These are phyloP conservation scores for Pleomassaria siparia DNA, from an alignment of 2,329 filamentous ascomycete species.

Conservation along the genomic window DNA sequence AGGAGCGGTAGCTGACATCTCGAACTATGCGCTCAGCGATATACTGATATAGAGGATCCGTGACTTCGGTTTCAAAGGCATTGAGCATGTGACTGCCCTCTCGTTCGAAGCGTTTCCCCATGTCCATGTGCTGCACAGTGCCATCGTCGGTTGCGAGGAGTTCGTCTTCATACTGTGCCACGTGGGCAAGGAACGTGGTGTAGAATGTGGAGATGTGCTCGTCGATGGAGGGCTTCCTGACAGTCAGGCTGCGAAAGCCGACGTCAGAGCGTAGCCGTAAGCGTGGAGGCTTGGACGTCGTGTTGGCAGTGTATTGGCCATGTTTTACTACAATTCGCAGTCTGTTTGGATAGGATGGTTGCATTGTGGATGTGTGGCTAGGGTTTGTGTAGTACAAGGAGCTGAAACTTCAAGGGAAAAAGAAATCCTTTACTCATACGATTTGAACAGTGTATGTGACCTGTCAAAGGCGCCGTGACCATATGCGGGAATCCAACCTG, in stretches of 20 bases:
- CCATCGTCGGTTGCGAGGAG: neutral
- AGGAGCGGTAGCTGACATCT: neutral
- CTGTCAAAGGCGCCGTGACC: too few species aligned
- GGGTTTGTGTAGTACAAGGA: too few species aligned
- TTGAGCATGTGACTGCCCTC: neutral
- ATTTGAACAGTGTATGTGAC: too few species aligned
- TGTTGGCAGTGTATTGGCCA: too few species aligned
- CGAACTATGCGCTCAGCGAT: neutral
- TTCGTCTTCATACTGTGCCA: neutral
- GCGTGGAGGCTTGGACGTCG: neutral
- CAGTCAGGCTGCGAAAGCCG: too few species aligned
- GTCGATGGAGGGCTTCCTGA: neutral
- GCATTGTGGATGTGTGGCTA: too few species aligned
- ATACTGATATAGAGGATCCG: neutral
- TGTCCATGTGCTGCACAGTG: neutral
- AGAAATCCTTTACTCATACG: too few species aligned
- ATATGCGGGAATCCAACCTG: too few species aligned
- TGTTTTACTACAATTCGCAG: too few species aligned
- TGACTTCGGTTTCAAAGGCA: neutral
- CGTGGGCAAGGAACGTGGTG: neutral
- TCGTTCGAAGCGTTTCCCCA: neutral
- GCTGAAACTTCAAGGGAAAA: too few species aligned
- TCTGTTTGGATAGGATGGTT: too few species aligned
- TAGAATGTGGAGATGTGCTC: neutral
- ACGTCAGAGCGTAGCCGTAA: too few species aligned